Evolutionary conservation across 2,329 filamentous ascomycete species (phyloP).

Genomic region (Ophiostoma perfectum): DNA sequence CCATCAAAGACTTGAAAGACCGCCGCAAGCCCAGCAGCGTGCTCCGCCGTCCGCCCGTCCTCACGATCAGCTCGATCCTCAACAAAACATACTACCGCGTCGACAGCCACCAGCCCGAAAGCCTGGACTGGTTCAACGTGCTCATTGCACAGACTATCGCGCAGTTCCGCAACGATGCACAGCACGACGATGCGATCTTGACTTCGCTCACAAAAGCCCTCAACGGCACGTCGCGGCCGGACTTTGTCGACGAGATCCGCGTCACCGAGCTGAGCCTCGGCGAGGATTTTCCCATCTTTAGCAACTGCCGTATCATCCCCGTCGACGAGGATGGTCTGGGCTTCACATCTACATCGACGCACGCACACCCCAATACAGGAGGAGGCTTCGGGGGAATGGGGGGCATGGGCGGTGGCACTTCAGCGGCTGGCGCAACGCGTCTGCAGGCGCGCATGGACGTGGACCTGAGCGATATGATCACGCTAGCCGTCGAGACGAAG

Average conservation of each 20-base stretch:
- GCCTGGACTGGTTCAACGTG: slow-evolving; percentile 98
- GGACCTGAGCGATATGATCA: slow-evolving; percentile 92
- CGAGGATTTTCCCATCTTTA: slow-evolving; percentile 97
- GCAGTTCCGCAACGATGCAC: slow-evolving; percentile 86
- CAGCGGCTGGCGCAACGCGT: slow-evolving; percentile 47
- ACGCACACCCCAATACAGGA: background rate
- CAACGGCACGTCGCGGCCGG: slow-evolving; percentile 80
- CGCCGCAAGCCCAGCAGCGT: slow-evolving; percentile 60
- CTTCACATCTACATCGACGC: slow-evolving; percentile 26
- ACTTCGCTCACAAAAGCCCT: slow-evolving; percentile 76
- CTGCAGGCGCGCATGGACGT: slow-evolving; percentile 96
- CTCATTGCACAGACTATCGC: slow-evolving; percentile 94
- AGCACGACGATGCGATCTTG: slow-evolving; percentile 85
- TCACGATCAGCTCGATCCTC: slow-evolving; percentile 90
- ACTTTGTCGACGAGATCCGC: slow-evolving; percentile 87
- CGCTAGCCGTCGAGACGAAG: slow-evolving; percentile 89
- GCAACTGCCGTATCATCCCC: slow-evolving; percentile 92
- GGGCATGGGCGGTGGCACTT: slow-evolving; percentile 20
- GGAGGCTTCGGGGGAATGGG: background rate
- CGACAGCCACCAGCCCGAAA: slow-evolving; percentile 91
- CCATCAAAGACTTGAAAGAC: slow-evolving; percentile 45
- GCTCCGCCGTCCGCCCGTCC: slow-evolving; percentile 63
- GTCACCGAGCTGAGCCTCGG: slow-evolving; percentile 91
- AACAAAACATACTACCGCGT: slow-evolving; percentile 98
- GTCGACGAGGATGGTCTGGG: slow-evolving; percentile 72